These are phyloP conservation scores for Fusarium sp. DNA, from an alignment of 2,329 filamentous ascomycete genomes.

Conservation along the genomic window DNA sequence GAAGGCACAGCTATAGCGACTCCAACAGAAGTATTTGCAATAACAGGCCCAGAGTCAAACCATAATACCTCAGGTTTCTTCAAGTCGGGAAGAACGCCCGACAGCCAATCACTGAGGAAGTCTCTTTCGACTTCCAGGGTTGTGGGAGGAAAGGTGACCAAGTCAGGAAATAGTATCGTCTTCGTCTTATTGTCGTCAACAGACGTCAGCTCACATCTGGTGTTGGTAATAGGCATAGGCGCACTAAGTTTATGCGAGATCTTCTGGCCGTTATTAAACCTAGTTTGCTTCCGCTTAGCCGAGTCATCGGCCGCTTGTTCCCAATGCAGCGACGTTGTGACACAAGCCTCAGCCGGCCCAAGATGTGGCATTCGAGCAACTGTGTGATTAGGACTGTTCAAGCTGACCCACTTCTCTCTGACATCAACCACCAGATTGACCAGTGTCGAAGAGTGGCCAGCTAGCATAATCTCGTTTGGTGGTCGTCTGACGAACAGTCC, in stretches of 20 bases:
- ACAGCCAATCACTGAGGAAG: slow-evolving; percentile 20
- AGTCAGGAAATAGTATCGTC: slow-evolving; percentile 22
- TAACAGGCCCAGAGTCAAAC: slow-evolving; percentile 29
- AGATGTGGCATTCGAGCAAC: slow-evolving; percentile 38
- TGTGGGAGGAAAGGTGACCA: slow-evolving; percentile 22
- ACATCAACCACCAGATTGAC: slow-evolving; percentile 28
- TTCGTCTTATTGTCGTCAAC: background rate
- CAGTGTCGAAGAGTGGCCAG: slow-evolving; percentile 17
- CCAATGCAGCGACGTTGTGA: slow-evolving; percentile 35
- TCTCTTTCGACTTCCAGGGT: slow-evolving; percentile 14
- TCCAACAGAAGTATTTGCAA: slow-evolving; percentile 27
- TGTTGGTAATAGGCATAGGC: slow-evolving; percentile 32
- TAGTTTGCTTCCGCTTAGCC: slow-evolving; percentile 11
- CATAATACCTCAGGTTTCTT: slow-evolving; percentile 25
- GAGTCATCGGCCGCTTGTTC: slow-evolving; percentile 32
- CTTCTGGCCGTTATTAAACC: slow-evolving; percentile 31
- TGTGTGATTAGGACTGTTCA: slow-evolving; percentile 32
- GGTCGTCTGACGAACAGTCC: slow-evolving; percentile 25
- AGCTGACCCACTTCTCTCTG: slow-evolving; percentile 30
- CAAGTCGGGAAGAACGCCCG: background rate
- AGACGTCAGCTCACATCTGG: slow-evolving; percentile 26
- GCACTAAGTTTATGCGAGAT: slow-evolving; percentile 25
- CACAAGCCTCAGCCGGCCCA: slow-evolving; percentile 25
- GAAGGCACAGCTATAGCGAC: slow-evolving; percentile 18
- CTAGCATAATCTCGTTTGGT: slow-evolving; percentile 25